Conservation (phyloP, 2,329 filamentous ascomycete genomes). For the Diplodia corticola region DNA sequence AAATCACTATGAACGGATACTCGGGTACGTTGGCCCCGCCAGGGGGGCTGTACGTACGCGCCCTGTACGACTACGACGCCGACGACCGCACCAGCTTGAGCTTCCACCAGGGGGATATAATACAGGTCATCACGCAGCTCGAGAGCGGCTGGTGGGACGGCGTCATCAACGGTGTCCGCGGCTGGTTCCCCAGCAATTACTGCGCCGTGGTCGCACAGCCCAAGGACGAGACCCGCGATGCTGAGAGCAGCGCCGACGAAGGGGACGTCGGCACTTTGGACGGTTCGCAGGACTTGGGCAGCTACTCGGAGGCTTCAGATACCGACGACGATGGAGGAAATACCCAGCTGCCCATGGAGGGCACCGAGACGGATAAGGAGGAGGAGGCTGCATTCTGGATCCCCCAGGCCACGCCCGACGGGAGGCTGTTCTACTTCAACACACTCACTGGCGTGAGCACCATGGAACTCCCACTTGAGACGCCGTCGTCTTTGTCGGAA, state of each 20-base stretch:
- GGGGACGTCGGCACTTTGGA: conserved; percentile 35
- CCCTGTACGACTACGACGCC: conserved; percentile 96
- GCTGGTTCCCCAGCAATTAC: conserved; percentile 99
- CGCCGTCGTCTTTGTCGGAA: conserved; percentile 76
- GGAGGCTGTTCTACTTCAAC: conserved; percentile 95
- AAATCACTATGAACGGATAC: conserved; percentile 51
- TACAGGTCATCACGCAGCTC: conserved; percentile 96
- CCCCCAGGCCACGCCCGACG: conserved; percentile 91
- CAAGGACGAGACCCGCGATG: conserved; percentile 66
- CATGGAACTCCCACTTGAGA: conserved; percentile 91
- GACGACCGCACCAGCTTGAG: conserved; percentile 96
- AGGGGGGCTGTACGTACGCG: conserved; percentile 79
- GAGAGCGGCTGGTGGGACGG: conserved; percentile 99
- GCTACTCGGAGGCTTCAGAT: conserved; percentile 60
- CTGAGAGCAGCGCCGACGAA: conserved; percentile 49
- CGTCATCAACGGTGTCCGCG: conserved; percentile 91
- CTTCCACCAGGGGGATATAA: conserved; percentile 95
- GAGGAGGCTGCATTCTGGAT: conserved; percentile 98
- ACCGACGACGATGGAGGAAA: conserved; percentile 47
- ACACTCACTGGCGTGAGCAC: conserved; percentile 94
- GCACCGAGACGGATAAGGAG: conserved; percentile 62
- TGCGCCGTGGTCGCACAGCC: conserved; percentile 80
- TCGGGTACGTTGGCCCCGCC: conserved; percentile 52
- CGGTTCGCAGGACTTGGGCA: conserved; percentile 58
- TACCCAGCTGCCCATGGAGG: conserved; percentile 67